Conservation (phyloP, 805 yeast genomes). For the Lipomyces spencermartinsiae region DNA sequence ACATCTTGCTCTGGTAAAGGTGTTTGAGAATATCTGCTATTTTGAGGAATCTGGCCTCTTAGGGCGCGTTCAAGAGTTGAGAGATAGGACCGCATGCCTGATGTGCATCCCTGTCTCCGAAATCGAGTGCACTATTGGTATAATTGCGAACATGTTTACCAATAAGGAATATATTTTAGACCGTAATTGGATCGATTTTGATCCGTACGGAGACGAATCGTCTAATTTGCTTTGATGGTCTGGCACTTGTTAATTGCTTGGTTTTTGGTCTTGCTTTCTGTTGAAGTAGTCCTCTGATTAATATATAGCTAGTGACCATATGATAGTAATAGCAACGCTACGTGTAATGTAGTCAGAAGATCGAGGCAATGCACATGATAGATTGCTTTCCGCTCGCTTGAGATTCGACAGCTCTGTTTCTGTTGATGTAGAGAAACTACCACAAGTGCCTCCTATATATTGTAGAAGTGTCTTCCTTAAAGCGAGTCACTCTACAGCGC, state of each 20-base stretch:
- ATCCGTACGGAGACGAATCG: constrained; percentile 4
- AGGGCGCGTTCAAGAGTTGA: constrained; percentile 1
- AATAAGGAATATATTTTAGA: neutral
- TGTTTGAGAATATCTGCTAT: neutral
- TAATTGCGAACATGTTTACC: neutral
- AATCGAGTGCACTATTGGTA: constrained; percentile 9
- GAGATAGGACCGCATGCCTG: neutral
- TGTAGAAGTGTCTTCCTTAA: no score
- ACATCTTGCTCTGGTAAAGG: constrained; percentile 7
- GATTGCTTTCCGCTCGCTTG: no score
- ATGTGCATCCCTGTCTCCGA: constrained; percentile 7
- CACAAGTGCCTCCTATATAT: no score
- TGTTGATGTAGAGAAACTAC: no score
- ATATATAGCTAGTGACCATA: no score
- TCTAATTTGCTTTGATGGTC: neutral
- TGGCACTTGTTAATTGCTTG: neutral
- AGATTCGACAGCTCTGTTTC: no score
- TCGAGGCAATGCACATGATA: no score
- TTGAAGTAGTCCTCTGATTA: no score
- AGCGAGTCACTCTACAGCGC: no score
- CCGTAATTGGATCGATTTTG: constrained; percentile 1
- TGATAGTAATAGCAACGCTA: no score
- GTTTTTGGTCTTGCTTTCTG: neutral
- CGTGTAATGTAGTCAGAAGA: no score
- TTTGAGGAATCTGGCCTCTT: neutral